These are phyloP conservation scores for Fusarium tuaranense DNA, from an alignment of 2,329 filamentous ascomycete genomes.

Conservation along the genomic window DNA sequence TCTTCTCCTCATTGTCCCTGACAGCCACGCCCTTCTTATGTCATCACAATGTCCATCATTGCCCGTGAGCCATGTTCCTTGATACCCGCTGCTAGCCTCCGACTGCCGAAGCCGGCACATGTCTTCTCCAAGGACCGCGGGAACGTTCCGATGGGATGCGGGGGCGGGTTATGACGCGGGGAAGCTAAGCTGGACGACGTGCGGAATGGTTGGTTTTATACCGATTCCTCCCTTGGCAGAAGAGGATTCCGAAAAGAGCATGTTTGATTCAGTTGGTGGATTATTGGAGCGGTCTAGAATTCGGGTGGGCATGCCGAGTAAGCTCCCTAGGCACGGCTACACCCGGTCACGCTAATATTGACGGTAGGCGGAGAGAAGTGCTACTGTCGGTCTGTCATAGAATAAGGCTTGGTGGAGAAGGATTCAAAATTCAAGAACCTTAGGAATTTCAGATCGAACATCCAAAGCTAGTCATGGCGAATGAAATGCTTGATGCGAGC, in stretches of 20 bases:
- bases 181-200: background rate
- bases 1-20: too few relatives aligned
- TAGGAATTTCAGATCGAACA: background rate
- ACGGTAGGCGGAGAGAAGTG: background rate
- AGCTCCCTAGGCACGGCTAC: background rate
- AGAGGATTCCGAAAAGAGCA: background rate
- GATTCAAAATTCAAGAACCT: background rate
- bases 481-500: background rate
- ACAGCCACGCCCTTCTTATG: constrained; percentile 35
- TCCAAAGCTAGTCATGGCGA: background rate
- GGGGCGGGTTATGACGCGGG: constrained; percentile 4
- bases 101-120: constrained; percentile 22
- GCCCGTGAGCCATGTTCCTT: background rate
- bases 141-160: constrained; percentile 26
- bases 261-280: background rate
- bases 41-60: constrained; percentile 4
- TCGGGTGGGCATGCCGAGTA: background rate
- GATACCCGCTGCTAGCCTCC: constrained; percentile 30
- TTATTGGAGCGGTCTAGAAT: background rate
- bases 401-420: background rate
- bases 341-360: background rate
- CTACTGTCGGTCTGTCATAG: background rate
- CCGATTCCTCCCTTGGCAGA: background rate
- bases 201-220: background rate
- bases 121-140: constrained; percentile 3